A percentile compares a stretch with the other conserved stretches of the same genome.
Conservation (phyloP, 2,329 filamentous ascomycete genomes). For the Epichloe uncinata region DNA sequence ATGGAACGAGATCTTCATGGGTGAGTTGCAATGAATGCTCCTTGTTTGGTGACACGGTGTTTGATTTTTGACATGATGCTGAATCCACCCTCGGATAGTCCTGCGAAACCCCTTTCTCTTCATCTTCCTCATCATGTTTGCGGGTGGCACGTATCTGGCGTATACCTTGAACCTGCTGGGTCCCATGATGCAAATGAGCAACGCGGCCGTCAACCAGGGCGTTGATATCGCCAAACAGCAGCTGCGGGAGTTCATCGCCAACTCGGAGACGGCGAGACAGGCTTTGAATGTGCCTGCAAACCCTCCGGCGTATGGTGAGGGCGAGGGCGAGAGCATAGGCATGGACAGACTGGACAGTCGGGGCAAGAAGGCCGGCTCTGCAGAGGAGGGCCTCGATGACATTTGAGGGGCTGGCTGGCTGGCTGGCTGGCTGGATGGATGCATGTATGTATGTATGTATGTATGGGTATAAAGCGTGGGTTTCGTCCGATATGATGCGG, state of each 20-base stretch:
- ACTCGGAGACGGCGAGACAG: constrained; percentile 70
- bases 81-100: constrained; percentile 39
- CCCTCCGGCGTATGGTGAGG: constrained; percentile 18
- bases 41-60: too few species aligned
- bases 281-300: constrained; percentile 61
- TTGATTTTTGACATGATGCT: not conserved
- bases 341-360: constrained; percentile 47
- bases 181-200: constrained; percentile 89
- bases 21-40: constrained; percentile 37
- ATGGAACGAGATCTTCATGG: constrained; percentile 97
- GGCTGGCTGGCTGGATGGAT: not conserved
- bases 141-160: constrained; percentile 70
- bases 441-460: not conserved
- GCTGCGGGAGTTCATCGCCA: constrained; percentile 79
- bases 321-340: constrained; percentile 34
- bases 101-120: constrained; percentile 90
- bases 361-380: constrained; percentile 34
- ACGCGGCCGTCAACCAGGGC: constrained; percentile 76
- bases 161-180: constrained; percentile 93
- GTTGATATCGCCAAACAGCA: constrained; percentile 85
- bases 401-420: constrained; percentile 22
- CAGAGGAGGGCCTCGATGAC: constrained; percentile 47
- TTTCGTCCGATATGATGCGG: not conserved
- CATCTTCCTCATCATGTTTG: constrained; percentile 67
- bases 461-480: not conserved